Percentiles rank a stretch among this genome's conserved stretches.
These are phyloP conservation scores for Suhomyces maxii DNA, from an alignment of 1,139 yeast genomes.

Conservation along the genomic window DNA sequence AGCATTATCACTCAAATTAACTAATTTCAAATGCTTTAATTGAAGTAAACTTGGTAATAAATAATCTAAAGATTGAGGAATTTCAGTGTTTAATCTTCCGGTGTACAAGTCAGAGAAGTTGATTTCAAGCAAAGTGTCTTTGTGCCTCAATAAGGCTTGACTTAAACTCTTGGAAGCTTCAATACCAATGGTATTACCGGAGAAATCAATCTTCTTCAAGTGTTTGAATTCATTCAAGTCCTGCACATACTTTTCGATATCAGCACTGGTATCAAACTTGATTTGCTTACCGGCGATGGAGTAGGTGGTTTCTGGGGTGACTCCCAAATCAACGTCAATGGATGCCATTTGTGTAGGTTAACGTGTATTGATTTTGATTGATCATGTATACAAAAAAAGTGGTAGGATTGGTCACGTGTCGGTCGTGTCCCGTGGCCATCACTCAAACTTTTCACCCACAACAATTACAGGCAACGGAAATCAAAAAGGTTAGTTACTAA, in stretches of 20 bases:
- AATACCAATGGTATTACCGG: conserved; percentile 93
- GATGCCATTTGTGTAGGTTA: conserved; percentile 25
- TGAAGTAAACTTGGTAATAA: conserved; percentile 72
- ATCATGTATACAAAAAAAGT: neutral
- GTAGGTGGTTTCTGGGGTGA: conserved; percentile 34
- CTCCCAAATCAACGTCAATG: conserved; percentile 29
- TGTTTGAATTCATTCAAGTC: conserved; percentile 43
- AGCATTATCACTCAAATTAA: conserved; percentile 92
- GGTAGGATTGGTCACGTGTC: neutral
- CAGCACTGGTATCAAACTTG: conserved; percentile 72
- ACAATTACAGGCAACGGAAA: neutral
- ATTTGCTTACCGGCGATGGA: conserved; percentile 77
- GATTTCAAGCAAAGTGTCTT: conserved; percentile 58
- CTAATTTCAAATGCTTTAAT: conserved; percentile 65
- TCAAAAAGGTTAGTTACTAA: neutral
- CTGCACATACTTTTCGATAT: conserved; percentile 63
- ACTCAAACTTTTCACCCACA: conserved; percentile 2
- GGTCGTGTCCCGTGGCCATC: neutral
- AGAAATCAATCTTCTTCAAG: conserved; percentile 67
- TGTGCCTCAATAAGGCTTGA: conserved; percentile 51
- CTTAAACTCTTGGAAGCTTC: conserved; percentile 81
- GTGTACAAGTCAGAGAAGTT: conserved; percentile 92
- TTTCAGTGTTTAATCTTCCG: conserved; percentile 91
- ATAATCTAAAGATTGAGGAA: conserved; percentile 75
- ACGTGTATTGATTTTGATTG: too few species aligned